Conservation (phyloP, 345 rosid genomes). For the Eucalyptus tenuipes region DNA sequence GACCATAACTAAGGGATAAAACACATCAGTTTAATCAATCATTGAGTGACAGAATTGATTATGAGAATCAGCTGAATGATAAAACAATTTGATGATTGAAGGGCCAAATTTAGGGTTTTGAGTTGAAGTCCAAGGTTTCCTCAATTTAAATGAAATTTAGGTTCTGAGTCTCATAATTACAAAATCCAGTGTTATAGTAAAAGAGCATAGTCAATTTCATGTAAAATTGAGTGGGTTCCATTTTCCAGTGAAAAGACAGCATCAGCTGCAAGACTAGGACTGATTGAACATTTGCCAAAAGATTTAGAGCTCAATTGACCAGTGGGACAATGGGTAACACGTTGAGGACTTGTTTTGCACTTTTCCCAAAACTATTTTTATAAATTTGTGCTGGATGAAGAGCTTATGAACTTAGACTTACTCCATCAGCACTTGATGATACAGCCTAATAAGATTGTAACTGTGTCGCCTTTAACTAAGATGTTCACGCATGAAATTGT, state of each 20-base stretch:
- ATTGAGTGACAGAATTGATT: neutral
- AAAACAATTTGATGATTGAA: neutral
- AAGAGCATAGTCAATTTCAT: neutral
- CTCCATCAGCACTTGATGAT: neutral
- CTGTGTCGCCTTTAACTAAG: neutral
- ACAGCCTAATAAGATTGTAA: neutral
- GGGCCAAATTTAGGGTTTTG: neutral
- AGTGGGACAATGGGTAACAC: neutral
- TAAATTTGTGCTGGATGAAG: neutral
- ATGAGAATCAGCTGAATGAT: neutral
- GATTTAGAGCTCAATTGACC: neutral
- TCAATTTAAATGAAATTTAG: neutral
- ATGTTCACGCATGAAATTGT: neutral
- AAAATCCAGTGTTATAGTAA: neutral
- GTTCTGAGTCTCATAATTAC: neutral
- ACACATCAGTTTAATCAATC: neutral
- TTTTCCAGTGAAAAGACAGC: neutral
- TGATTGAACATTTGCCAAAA: neutral
- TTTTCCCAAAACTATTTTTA: neutral
- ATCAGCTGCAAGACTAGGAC: neutral
- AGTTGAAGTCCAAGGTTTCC: neutral
- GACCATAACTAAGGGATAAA: neutral
- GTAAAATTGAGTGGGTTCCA: neutral
- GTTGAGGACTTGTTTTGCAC: neutral
- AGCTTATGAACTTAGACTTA: neutral